These are phyloP conservation scores for Corinectria fuckeliana DNA, from an alignment of 2,329 filamentous ascomycete genomes.

Conservation along the genomic window DNA sequence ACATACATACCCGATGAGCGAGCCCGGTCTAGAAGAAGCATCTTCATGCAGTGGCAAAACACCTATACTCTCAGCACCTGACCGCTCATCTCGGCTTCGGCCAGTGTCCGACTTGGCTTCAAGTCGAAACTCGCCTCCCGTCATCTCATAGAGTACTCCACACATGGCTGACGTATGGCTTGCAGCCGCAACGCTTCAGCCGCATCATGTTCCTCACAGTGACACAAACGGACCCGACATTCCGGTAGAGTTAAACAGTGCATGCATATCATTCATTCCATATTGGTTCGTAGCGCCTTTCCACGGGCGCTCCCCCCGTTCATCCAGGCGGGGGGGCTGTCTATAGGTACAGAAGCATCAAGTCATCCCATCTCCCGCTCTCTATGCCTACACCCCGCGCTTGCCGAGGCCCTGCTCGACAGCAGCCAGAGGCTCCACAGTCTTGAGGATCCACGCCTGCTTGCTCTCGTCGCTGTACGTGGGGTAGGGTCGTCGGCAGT, in stretches of 20 bases:
- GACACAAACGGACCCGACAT: conserved; percentile 2
- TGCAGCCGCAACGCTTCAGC: neutral
- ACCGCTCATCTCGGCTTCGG: neutral
- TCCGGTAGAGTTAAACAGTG: conserved; percentile 9
- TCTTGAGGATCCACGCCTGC: conserved; percentile 42
- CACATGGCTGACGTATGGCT: neutral
- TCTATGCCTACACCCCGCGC: conserved; percentile 21
- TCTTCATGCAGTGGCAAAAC: neutral
- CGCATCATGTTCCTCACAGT: neutral
- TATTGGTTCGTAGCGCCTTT: conserved; percentile 16
- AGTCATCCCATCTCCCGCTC: conserved; percentile 1
- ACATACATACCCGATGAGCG: neutral
- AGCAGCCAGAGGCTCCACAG: conserved; percentile 33
- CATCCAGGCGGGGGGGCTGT: neutral
- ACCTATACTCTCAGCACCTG: neutral
- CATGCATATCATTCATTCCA: conserved; percentile 19
- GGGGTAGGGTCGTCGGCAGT: conserved; percentile 62
- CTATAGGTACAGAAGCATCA: conserved; percentile 6
- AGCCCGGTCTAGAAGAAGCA: neutral
- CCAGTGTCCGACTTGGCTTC: neutral
- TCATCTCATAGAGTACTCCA: neutral
- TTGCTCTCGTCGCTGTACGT: conserved; percentile 48
- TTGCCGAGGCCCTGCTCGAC: conserved; percentile 34
- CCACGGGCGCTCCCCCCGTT: conserved; percentile 2
- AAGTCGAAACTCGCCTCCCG: neutral